phyloP scores from a whole-genome alignment of 1,284 basidiomycete genomes.

The Pulchroboletus neoregius region DNA sequence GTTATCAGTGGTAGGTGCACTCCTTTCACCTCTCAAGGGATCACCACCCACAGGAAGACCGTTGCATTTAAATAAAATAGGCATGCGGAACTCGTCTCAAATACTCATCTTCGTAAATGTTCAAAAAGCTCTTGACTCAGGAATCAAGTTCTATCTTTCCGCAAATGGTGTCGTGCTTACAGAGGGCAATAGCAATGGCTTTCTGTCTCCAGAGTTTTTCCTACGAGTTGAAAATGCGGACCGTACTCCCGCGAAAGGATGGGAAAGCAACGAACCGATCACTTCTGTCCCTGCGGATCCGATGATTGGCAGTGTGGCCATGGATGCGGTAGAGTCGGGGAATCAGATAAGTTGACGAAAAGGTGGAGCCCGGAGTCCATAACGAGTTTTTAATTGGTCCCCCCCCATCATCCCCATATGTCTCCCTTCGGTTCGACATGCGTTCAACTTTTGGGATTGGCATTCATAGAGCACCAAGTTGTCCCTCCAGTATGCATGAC shows the following conservation, averaged over 20 bases:
- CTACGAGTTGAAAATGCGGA: constrained; percentile 48
- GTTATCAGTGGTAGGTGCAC: constrained; percentile 69
- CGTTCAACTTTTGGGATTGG: too few species aligned
- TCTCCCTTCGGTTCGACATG: neutral
- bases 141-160: constrained; percentile 71
- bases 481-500: neutral
- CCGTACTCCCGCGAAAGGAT: constrained; percentile 34
- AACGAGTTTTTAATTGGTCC: neutral
- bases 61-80: constrained; percentile 36
- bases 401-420: neutral
- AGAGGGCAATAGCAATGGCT: constrained; percentile 59
- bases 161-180: constrained; percentile 84
- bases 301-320: neutral
- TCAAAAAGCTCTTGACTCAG: constrained; percentile 63
- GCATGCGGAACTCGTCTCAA: constrained; percentile 72
- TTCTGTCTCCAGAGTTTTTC: constrained; percentile 60
- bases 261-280: constrained; percentile 23
- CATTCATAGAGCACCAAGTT: neutral
- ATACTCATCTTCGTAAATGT: constrained; percentile 77
- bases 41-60: neutral
- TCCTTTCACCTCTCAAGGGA: neutral
- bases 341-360: constrained; percentile 1
- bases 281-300: neutral
- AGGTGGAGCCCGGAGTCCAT: neutral
- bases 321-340: neutral